A percentile compares a stretch with the other conserved stretches of the same genome.
Conservation (phyloP, 2,329 filamentous ascomycete species). For the Ascochyta rabiei region DNA sequence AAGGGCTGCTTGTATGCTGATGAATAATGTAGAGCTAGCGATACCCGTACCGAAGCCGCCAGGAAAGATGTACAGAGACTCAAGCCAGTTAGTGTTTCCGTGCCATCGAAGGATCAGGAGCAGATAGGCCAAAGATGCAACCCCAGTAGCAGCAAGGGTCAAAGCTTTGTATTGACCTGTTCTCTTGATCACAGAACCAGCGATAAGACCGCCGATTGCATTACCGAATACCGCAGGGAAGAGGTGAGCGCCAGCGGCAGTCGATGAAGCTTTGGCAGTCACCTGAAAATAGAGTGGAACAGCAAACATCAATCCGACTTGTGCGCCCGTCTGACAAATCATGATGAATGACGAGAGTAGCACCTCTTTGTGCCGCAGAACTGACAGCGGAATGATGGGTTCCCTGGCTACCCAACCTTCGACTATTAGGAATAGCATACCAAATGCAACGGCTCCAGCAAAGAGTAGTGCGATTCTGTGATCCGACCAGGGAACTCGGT, state of each 20-base stretch:
- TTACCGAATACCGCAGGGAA: conserved; percentile 73
- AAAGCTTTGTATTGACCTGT: conserved; percentile 36
- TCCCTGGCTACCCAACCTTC: conserved; percentile 57
- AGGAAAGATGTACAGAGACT: conserved; percentile 36
- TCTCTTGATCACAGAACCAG: conserved; percentile 27
- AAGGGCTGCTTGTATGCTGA: conserved; percentile 32
- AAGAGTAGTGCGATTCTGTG: conserved; percentile 43
- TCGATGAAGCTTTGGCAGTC: conserved; percentile 62
- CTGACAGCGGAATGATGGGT: conserved; percentile 63
- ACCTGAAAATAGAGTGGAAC: conserved; percentile 75
- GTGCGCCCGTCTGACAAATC: conserved; percentile 61
- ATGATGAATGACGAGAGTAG: conserved; percentile 61
- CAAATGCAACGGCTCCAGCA: conserved; percentile 34
- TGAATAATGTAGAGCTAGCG: conserved; percentile 33
- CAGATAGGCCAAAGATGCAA: conserved; percentile 28
- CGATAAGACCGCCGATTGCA: conserved; percentile 64
- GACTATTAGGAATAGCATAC: conserved; percentile 35
- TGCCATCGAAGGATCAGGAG: conserved; percentile 38
- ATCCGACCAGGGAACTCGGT: conserved; percentile 49
- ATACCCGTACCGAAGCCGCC: conserved; percentile 38
- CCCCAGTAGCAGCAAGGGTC: conserved; percentile 24
- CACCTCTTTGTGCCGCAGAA: conserved; percentile 60
- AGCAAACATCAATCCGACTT: conserved; percentile 68
- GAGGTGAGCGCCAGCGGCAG: conserved; percentile 65
- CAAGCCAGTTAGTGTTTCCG: conserved; percentile 34